phyloP scores from a whole-genome alignment of 2,329 filamentous ascomycete species.

The Colletotrichum noveboracense region DNA sequence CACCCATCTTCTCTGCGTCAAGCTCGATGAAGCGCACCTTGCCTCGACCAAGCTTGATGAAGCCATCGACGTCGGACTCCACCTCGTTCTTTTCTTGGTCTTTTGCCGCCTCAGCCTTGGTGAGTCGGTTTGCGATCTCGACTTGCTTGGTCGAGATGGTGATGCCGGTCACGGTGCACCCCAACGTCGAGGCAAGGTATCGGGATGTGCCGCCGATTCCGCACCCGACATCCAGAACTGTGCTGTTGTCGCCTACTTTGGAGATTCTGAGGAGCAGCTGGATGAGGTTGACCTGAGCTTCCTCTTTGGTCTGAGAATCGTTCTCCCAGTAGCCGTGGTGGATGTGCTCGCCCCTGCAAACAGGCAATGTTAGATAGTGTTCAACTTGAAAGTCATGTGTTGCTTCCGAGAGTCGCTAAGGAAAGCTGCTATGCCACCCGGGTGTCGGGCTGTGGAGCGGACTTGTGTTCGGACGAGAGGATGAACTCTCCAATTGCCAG shows the following conservation, averaged over 20 bases:
- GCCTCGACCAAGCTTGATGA: constrained; percentile 46
- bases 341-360: constrained; percentile 63
- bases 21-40: constrained; percentile 61
- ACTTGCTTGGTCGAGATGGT: constrained; percentile 66
- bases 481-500: neutral
- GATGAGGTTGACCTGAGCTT: constrained; percentile 63
- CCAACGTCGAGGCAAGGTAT: constrained; percentile 56
- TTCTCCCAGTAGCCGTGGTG: constrained; percentile 67
- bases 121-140: constrained; percentile 60
- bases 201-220: constrained; percentile 65
- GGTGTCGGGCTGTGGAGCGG: neutral
- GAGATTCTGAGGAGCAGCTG: constrained; percentile 52
- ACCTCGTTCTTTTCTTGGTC: constrained; percentile 1
- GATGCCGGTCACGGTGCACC: constrained; percentile 61
- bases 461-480: neutral
- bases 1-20: constrained; percentile 65
- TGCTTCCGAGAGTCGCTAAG: neutral
- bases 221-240: constrained; percentile 64
- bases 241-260: constrained; percentile 33
- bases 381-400: neutral
- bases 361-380: neutral
- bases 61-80: constrained; percentile 33
- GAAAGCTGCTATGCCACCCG: neutral
- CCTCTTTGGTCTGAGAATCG: constrained; percentile 57
- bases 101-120: constrained; percentile 36